Evolutionary conservation across 1,284 basidiomycete species (phyloP), one percentile per base, ranked within the genome.

Genomic region (Papiliotrema flavescens): DNA sequence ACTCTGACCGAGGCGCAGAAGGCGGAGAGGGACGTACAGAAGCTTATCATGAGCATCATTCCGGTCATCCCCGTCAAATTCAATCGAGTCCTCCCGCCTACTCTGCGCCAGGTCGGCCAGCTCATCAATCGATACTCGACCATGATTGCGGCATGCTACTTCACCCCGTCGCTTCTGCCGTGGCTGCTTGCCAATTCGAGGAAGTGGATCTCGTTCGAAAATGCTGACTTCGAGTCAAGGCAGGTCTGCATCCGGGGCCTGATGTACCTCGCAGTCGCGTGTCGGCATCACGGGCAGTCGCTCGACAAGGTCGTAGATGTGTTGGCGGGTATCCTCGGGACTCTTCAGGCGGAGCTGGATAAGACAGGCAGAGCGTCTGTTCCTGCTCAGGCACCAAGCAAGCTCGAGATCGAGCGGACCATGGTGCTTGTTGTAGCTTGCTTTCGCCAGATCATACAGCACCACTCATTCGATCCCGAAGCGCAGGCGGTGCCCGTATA

Each of bases 111-210:
- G 50, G 79, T 90, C 2, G 89, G 90, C 0, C 86, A 87, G 79
- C 80, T 97, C 13, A 86, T 88, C 74, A 97, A 98, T 73, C 86
- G 94, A 24, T 87, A 91, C 66, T 84, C 84, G 42, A 84, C 88
- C 15, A 81, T 90, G 62, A 84, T 88, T 19, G 80, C 90, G n/a
- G 85, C 85, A 6, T 81, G 90, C 47, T 83, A 87, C 63, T 82
- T 95, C 37, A 85, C 88, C 46, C 83, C 86, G 0, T 77, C 79
- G 0, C 68, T 78, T 2, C 61, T 79, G 0, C 79, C 82, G 19
- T 79, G 84, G 53, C 76, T 79, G 4, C 80, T 93, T 45, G 78
- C 80, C 46, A 72, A 71, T 44, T 67, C 73, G 2, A 49, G 47
- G 19, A 72, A 71, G 47, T 77, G 75, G 75, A 55, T 69, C 14